phyloP scores from a whole-genome alignment of 306 rosid species.

The Cicer judaicum region DNA sequence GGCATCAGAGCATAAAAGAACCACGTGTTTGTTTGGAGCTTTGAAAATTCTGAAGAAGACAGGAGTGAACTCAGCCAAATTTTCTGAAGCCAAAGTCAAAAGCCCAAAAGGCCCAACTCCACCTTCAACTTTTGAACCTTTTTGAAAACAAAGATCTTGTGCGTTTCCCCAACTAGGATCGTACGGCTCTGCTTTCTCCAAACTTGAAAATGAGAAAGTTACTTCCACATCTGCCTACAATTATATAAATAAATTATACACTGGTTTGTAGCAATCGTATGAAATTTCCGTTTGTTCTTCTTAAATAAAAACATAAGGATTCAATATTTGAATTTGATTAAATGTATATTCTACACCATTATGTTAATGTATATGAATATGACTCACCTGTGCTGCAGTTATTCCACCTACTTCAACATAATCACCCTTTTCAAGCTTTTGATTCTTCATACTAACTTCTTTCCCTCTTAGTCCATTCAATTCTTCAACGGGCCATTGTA shows the following conservation, averaged over 20 bases:
- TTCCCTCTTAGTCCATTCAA: conserved; percentile 57
- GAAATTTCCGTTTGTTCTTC: not conserved
- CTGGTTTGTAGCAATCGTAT: not conserved
- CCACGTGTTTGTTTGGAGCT: conserved; percentile 56
- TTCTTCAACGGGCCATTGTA: conserved; percentile 74
- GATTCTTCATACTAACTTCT: conserved; percentile 47
- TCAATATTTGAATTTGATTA: not conserved
- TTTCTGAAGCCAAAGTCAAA: conserved; percentile 71
- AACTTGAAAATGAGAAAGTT: conserved; percentile 63
- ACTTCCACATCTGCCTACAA: conserved; percentile 85
- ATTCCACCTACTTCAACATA: conserved; percentile 61
- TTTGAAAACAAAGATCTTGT: conserved; percentile 56
- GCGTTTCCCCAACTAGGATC: conserved; percentile 77
- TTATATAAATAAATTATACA: not conserved
- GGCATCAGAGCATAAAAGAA: conserved; percentile 90
- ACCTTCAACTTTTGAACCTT: conserved; percentile 63
- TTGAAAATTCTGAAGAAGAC: conserved; percentile 84
- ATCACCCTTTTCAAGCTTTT: conserved; percentile 52
- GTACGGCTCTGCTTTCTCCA: conserved; percentile 76
- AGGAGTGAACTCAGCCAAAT: conserved; percentile 78
- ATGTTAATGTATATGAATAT: not conserved
- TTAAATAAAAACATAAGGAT: not conserved
- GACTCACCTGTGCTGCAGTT: conserved; percentile 71
- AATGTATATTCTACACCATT: not conserved
- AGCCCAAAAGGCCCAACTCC: conserved; percentile 96